Evolutionary conservation across 306 rosid species (phyloP).

Genomic region (Amphicarpaea edgeworthii): DNA sequence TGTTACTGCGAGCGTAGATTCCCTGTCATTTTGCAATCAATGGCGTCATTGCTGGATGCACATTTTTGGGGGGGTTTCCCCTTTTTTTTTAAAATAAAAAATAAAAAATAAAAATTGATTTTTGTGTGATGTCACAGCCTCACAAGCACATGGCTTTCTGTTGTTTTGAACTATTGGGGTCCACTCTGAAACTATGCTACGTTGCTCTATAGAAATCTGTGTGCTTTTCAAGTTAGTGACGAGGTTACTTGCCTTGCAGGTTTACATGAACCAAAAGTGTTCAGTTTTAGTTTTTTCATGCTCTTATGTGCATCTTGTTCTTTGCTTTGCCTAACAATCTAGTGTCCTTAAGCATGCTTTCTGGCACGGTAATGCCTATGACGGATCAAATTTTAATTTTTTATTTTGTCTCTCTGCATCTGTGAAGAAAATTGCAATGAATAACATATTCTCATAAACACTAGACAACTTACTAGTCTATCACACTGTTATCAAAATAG

Average conservation of each 20-base stretch:
- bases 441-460: conserved; percentile 8
- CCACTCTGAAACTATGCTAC: conserved; percentile 29
- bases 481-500: conserved; percentile 31
- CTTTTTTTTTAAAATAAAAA: neutral
- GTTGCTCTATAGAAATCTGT: conserved; percentile 35
- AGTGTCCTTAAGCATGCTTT: conserved; percentile 25
- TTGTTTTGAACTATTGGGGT: conserved; percentile 44
- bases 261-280: conserved; percentile 49
- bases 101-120: neutral
- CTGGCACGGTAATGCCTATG: conserved; percentile 27
- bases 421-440: conserved; percentile 32
- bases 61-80: neutral
- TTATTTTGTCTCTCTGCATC: conserved; percentile 24
- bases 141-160: conserved; percentile 41
- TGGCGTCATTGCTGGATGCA: conserved; percentile 26
- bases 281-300: conserved; percentile 38
- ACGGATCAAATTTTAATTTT: neutral
- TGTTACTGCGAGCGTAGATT: conserved; percentile 28
- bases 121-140: conserved; percentile 24
- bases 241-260: conserved; percentile 57
- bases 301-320: conserved; percentile 49
- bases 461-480: conserved; percentile 23
- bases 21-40: conserved; percentile 39
- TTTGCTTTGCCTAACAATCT: conserved; percentile 46
- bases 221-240: conserved; percentile 58